These are phyloP conservation scores for Pulveroboletus ridleyi DNA, from an alignment of 1,284 basidiomycete genomes.

Conservation along the genomic window DNA sequence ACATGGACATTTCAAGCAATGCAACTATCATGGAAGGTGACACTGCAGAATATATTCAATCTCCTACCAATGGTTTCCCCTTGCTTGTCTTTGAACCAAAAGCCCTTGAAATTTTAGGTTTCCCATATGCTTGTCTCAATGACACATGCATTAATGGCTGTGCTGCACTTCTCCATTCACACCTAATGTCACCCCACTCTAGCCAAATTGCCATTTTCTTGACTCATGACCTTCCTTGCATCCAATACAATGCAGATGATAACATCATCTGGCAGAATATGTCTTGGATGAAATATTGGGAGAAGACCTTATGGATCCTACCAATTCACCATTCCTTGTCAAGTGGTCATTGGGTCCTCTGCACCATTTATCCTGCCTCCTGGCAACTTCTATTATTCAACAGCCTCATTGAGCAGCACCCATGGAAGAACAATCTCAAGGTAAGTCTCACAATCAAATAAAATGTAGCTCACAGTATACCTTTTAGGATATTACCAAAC, in stretches of 20 bases:
- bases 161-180: neutral
- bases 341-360: neutral
- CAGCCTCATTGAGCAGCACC: neutral
- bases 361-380: neutral
- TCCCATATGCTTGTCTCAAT: too few species aligned
- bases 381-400: neutral
- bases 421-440: neutral
- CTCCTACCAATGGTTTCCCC: too few species aligned
- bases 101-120: too few species aligned
- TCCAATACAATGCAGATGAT: neutral
- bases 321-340: neutral
- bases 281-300: too few species aligned
- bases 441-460: neutral
- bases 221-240: neutral
- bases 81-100: too few species aligned
- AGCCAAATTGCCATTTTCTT: neutral
- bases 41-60: too few species aligned
- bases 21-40: too few species aligned
- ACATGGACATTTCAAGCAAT: too few species aligned
- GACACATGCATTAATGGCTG: neutral
- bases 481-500: neutral
- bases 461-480: neutral
- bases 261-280: neutral
- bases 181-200: neutral
- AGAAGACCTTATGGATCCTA: neutral